Evolutionary conservation across 495 filamentous ascomycete genomes (phyloP).

Genomic region (Penicillium bialowiezense): DNA sequence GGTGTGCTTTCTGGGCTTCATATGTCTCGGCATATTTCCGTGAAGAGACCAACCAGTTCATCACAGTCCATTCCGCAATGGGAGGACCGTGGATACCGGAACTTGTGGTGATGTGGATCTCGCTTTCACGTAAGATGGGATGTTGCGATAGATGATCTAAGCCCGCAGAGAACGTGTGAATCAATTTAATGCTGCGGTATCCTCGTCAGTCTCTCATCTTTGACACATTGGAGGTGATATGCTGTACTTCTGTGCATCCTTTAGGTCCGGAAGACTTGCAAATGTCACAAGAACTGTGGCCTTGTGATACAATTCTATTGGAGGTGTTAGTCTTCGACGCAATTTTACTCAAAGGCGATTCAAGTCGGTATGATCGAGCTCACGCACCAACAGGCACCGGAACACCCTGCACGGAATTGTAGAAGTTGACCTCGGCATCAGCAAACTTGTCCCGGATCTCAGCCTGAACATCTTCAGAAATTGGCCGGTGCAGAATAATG

Average conservation of each 20-base stretch:
- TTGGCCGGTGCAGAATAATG: conserved; percentile 39
- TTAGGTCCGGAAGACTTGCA: conserved; percentile 44
- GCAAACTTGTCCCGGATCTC: conserved; percentile 48
- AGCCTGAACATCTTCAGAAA: conserved; percentile 37
- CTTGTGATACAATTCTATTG: conserved; percentile 50
- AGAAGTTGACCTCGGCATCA: conserved; percentile 45
- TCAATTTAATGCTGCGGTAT: conserved; percentile 61
- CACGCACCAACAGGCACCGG: conserved; percentile 17
- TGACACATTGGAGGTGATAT: conserved; percentile 10
- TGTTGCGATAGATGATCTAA: conserved; percentile 61
- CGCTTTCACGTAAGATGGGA: conserved; percentile 62
- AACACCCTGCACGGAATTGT: conserved; percentile 9
- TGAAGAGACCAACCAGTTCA: conserved; percentile 56
- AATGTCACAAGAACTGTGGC: conserved; percentile 66
- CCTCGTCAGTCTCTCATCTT: too few relatives aligned
- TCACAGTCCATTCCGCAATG: conserved; percentile 73
- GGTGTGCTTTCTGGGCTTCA: conserved; percentile 39
- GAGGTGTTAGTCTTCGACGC: background rate
- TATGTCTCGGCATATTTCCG: conserved; percentile 50
- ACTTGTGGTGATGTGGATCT: conserved; percentile 66
- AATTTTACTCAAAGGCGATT: too few relatives aligned
- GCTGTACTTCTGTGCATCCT: conserved; percentile 17
- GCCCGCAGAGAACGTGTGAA: conserved; percentile 76
- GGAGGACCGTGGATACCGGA: conserved; percentile 80
- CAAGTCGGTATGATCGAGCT: background rate